Percentiles rank a stretch among this genome's conserved stretches.
These are phyloP conservation scores for Nakataea oryzae DNA, from an alignment of 2,329 filamentous ascomycete genomes.

Conservation along the genomic window DNA sequence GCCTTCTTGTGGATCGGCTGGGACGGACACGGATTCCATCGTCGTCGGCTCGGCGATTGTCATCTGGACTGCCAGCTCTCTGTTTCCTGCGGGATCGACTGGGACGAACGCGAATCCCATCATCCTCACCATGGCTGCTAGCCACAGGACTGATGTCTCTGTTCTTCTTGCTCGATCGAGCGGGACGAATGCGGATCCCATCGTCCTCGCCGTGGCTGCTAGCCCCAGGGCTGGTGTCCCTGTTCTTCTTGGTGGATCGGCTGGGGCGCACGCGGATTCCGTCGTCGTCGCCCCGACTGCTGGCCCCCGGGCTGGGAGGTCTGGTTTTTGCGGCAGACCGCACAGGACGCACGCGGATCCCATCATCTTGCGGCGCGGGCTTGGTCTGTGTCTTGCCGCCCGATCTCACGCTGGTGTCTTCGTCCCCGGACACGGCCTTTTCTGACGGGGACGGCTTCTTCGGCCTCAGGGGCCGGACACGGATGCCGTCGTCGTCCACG, in stretches of 20 bases:
- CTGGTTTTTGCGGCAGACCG: neutral
- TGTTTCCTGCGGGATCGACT: constrained; percentile 7
- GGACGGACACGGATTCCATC: constrained; percentile 30
- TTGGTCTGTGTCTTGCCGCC: neutral
- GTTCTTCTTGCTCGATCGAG: constrained; percentile 4
- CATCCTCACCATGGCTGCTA: constrained; percentile 13
- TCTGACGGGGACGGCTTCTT: constrained; percentile 1
- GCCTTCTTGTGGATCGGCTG: constrained; percentile 7
- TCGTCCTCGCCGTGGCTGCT: neutral
- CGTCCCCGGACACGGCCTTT: neutral
- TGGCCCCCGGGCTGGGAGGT: neutral
- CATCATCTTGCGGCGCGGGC: constrained; percentile 12
- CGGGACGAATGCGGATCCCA: constrained; percentile 5
- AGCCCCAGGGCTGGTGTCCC: neutral
- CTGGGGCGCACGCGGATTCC: constrained; percentile 15
- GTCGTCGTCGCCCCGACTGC: constrained; percentile 7
- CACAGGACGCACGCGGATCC: constrained; percentile 8
- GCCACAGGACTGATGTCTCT: neutral
- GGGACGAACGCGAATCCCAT: constrained; percentile 29
- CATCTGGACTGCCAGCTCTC: neutral
- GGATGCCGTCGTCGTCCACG: constrained; percentile 19
- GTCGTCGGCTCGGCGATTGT: constrained; percentile 10
- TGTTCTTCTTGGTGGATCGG: constrained; percentile 1
- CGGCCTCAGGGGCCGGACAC: constrained; percentile 24
- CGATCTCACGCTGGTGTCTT: neutral